Evolutionary conservation across 1,139 yeast species (phyloP), one percentile per base, ranked within the genome.

Genomic region (Zygosaccharomyces pseudobailii): DNA sequence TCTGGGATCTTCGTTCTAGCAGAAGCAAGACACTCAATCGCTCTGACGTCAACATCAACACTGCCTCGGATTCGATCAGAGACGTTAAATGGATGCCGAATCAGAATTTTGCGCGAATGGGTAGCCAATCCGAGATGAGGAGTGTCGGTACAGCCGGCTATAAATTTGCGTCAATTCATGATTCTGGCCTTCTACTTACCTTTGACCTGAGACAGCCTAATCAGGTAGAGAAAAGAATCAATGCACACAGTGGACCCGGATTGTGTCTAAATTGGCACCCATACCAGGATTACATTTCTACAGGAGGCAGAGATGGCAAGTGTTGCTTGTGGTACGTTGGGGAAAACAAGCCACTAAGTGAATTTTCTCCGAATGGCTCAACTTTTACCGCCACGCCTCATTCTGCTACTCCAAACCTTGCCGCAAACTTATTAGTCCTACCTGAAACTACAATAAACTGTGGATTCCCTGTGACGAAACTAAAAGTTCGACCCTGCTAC

Each of bases 201-300:
- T 90, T 88, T 80, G 99, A 92, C 66, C 58, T 87, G 17, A 74
- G 98, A 46, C 75, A 74, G 46, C 71, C 76, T 7, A 58, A 67
- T 13, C 74, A 75, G 37, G 78, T 79, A 22, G 97, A 89, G 55
- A 72, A 82, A 42, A 81, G 85, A 51, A 77, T 94, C 66, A 87
- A 85, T 58, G 94, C 96, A 3, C 98, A 92, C 64, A 79, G 92
- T 1, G 96, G 96, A 0, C 95, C 96, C 1, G 97, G 96, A 0
- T 71, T 90, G 20, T 80, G 95, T 1, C 68, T 92, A 7, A 89
- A 87, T 60, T 89, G 96, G 80, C 96, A 90, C 61, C 95, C 95
- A 0, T 84, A 82, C 42, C 69, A 76, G 36, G 96, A 89, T 55
- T 87, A 83, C 58, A 79, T 92, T 17, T 83, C 84, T 2, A 87